These are phyloP conservation scores for Fagopyrum esculentum DNA, from an alignment of 148 eudicot genomes.

Conservation along the genomic window DNA sequence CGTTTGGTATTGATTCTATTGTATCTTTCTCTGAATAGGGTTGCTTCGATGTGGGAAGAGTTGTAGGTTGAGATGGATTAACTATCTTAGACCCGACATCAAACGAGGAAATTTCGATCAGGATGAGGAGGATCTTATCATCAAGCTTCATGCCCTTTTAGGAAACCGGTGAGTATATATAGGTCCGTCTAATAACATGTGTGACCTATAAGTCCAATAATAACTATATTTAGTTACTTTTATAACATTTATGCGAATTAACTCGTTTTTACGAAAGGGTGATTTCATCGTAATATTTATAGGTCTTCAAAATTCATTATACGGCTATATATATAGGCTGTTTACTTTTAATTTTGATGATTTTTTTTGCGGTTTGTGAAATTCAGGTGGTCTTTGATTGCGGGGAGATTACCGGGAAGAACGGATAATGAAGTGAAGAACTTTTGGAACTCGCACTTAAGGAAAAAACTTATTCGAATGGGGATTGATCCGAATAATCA, in stretches of 20 bases:
- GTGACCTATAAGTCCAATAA: too few species aligned
- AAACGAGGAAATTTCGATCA: constrained; percentile 3
- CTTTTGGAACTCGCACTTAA: constrained; percentile 31
- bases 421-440: constrained; percentile 45
- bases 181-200: not conserved
- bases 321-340: too few species aligned
- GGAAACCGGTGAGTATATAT: not conserved
- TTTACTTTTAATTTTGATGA: not conserved
- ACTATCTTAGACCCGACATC: constrained; percentile 6
- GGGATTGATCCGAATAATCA: constrained; percentile 40
- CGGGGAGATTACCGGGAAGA: constrained; percentile 40
- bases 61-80: not conserved
- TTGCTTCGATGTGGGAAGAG: constrained; percentile 9
- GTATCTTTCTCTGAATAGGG: not conserved
- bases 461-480: constrained; percentile 27
- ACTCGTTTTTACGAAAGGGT: too few species aligned
- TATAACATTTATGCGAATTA: too few species aligned
- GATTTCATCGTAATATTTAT: too few species aligned
- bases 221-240: too few species aligned
- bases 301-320: too few species aligned
- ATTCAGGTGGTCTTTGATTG: constrained; percentile 41
- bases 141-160: constrained; percentile 7
- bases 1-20: not conserved
- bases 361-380: not conserved
- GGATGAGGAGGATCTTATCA: constrained; percentile 6